Base-by-base conservation (phyloP, 2,329 filamentous ascomycete genomes). In the Tricladium varicosporioides region DNA sequence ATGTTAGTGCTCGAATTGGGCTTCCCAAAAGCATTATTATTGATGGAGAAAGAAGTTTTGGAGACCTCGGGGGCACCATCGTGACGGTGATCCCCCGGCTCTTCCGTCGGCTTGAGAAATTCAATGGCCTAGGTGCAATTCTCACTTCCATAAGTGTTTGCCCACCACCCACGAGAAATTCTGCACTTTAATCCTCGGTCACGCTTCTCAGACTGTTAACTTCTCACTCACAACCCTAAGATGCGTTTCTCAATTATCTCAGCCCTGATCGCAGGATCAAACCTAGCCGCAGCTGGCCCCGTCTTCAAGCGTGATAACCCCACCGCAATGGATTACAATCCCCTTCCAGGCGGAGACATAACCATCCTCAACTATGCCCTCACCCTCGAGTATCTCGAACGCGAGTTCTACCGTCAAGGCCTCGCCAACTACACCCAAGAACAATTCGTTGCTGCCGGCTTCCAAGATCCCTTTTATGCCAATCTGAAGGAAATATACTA, bases 371-470 rank as follows among this genome's bases (percentile, higher is more conserved):
- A 76, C 70, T 78, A 78, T 45, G 77, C 77, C n/a, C 67, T 79
- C 18, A 74, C 75, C 1, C 75, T 83, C 4, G 81, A 83, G 70
- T 76, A 81, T 53, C 76, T 83, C 32, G 86, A 89, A 71, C 74
- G 82, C 57, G 76, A 75, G 54, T 88, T 88, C 73, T 89, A 88
- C 72, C 73, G 72, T 15, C 69, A 85, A 51, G 84, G 80, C 33
- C 74, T 88, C 5, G 69, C 73, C 57, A 84, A 83, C 18, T 55
- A 81, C 73, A 77, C 76, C 32, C 69, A 77, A 58, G 60, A 67
- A 1, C 76, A 83, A 63, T 86, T 86, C 67, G 62, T 71, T 27
- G 71, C 69, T 16, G 81, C 80, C 44, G 82, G 81, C 11, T 78
- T 76, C 66, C 70, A 76, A 54, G 64, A 73, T 0, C 70, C 72